A percentile compares a stretch with the other conserved stretches of the same genome.
Evolutionary conservation across 2,329 filamentous ascomycete genomes (phyloP).

Genomic region (Myriangium duriaei): DNA sequence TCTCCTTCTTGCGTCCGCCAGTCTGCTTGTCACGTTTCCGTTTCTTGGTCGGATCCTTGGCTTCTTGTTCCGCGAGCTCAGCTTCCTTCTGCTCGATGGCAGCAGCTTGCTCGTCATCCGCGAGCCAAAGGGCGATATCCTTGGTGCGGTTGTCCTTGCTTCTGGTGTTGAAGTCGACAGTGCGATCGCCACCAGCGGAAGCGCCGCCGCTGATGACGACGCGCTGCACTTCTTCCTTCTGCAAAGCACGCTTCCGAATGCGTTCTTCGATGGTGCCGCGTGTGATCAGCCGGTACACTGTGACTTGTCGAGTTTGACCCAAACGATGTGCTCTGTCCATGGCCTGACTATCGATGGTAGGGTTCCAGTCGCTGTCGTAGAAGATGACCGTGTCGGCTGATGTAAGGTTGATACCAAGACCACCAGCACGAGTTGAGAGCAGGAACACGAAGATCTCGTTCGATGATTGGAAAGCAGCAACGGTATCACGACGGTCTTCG

Average conservation of each 20-base stretch:
- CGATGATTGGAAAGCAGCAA: slow-evolving; percentile 88
- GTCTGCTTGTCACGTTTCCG: slow-evolving; percentile 38
- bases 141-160: slow-evolving; percentile 86
- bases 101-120: slow-evolving; percentile 91
- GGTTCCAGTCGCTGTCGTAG: slow-evolving; percentile 99
- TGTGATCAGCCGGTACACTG: slow-evolving; percentile 94
- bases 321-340: slow-evolving; percentile 98
- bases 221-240: slow-evolving; percentile 97
- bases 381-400: slow-evolving; percentile 97
- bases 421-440: slow-evolving; percentile 88
- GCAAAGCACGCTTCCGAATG: slow-evolving; percentile 88
- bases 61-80: slow-evolving; percentile 59
- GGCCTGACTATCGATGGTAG: slow-evolving; percentile 94
- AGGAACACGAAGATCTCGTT: slow-evolving; percentile 96
- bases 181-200: slow-evolving; percentile 43
- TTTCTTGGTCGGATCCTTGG: slow-evolving; percentile 34
- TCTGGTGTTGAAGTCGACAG: slow-evolving; percentile 89
- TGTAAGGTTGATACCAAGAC: slow-evolving; percentile 94
- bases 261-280: slow-evolving; percentile 94
- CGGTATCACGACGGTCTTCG: slow-evolving; percentile 91
- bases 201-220: slow-evolving; percentile 87
- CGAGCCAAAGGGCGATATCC: slow-evolving; percentile 97
- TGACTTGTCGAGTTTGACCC: slow-evolving; percentile 89
- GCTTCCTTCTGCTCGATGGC: slow-evolving; percentile 87
- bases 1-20: slow-evolving; percentile 47